Conservation (phyloP, 2,329 filamentous ascomycete genomes). For the Monilinia fructicola region DNA sequence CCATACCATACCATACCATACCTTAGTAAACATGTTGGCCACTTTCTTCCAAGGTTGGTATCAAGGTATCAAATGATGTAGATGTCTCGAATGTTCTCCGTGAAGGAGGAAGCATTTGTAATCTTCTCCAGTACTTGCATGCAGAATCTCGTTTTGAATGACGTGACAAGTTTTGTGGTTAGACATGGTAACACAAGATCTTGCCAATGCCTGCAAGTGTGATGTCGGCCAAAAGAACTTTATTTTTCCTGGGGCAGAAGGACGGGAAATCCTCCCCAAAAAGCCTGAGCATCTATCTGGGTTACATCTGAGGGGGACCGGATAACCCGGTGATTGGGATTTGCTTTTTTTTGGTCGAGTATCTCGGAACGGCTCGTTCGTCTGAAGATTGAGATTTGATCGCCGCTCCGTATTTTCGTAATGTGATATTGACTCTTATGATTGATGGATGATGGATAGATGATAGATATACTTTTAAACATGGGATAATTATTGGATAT, state of each 20-base stretch:
- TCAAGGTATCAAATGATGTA: slow-evolving; percentile 15
- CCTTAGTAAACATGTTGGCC: not conserved
- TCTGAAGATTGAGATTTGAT: slow-evolving; percentile 1
- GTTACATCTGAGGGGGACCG: slow-evolving; percentile 2
- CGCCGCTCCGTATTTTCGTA: slow-evolving; percentile 2
- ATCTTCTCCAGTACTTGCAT: not conserved
- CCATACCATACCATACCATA: not conserved
- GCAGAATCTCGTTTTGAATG: slow-evolving; percentile 11
- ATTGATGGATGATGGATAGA: no score
- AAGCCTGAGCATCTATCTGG: not conserved
- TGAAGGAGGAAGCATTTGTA: slow-evolving; percentile 10
- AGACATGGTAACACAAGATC: slow-evolving; percentile 19
- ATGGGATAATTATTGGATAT: no score
- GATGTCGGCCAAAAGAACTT: slow-evolving; percentile 8
- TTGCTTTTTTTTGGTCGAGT: not conserved
- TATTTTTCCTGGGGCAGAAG: not conserved
- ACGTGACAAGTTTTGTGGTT: slow-evolving; percentile 16
- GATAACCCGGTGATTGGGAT: slow-evolving; percentile 18
- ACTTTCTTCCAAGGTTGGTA: slow-evolving; percentile 1
- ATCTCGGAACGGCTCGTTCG: slow-evolving; percentile 8
- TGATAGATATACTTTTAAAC: no score
- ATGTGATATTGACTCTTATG: not conserved
- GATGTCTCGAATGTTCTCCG: slow-evolving; percentile 15
- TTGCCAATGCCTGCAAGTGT: slow-evolving; percentile 17
- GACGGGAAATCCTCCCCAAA: no score